phyloP scores from a whole-genome alignment of 345 rosid species.

The Aegle marmelos region DNA sequence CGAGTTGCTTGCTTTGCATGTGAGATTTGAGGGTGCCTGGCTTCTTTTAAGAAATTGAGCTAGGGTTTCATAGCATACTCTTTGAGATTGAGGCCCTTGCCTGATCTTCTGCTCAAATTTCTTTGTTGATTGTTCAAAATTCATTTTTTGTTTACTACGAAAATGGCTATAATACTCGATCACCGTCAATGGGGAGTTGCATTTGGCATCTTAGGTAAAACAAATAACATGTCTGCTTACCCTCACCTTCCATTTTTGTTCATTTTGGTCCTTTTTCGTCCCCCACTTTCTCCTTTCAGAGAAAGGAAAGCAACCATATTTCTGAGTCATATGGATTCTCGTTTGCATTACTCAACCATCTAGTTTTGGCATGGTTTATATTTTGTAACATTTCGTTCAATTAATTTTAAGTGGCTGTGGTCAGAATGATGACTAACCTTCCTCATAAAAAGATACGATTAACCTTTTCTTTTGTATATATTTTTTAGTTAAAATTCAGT shows the following conservation, averaged over 20 bases:
- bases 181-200: constrained; percentile 37
- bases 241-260: neutral
- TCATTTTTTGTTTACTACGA: neutral
- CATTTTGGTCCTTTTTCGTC: neutral
- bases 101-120: constrained; percentile 10
- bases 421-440: constrained; percentile 8
- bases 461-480: neutral
- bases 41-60: neutral
- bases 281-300: neutral
- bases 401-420: neutral
- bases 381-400: neutral
- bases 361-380: neutral
- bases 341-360: neutral
- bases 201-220: constrained; percentile 75
- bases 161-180: constrained; percentile 35
- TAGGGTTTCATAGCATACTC: neutral
- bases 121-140: neutral
- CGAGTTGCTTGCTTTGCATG: neutral
- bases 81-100: neutral
- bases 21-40: neutral
- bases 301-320: neutral
- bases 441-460: neutral
- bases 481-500: neutral
- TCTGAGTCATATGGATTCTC: too few species aligned
- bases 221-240: neutral